Percentiles rank a stretch among this genome's conserved stretches.
These are phyloP conservation scores for Flueggea neowawraea DNA, from an alignment of 441 rosid species.

Conservation along the genomic window DNA sequence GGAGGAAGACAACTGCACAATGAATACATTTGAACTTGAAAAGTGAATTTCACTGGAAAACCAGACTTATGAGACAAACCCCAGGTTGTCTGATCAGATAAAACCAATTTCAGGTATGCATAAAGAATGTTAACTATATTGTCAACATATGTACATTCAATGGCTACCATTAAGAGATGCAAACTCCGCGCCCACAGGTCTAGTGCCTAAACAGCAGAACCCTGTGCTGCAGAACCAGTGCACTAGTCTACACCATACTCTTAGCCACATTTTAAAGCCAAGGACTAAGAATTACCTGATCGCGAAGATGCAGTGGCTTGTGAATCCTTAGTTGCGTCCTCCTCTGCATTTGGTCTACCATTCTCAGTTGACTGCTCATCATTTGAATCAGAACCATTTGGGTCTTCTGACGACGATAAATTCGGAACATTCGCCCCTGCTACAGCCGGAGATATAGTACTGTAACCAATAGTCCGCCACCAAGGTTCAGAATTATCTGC, in stretches of 20 bases:
- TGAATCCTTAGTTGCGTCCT: slow-evolving; percentile 54
- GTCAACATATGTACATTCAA: no score
- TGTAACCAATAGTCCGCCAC: slow-evolving; percentile 63
- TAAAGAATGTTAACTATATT: no score
- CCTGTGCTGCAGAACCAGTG: background rate
- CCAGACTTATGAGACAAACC: no score
- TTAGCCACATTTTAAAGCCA: background rate
- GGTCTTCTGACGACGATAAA: slow-evolving; percentile 56
- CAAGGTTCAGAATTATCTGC: slow-evolving; percentile 64
- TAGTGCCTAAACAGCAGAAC: no score
- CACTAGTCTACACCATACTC: background rate
- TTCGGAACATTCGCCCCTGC: slow-evolving; percentile 40
- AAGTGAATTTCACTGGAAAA: no score
- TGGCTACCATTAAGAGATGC: no score
- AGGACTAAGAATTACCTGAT: slow-evolving; percentile 39
- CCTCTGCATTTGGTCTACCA: slow-evolving; percentile 52
- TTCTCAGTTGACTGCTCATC: slow-evolving; percentile 59
- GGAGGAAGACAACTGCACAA: no score
- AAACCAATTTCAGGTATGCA: no score
- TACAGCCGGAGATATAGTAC: slow-evolving; percentile 33
- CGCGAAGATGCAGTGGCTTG: slow-evolving; percentile 58
- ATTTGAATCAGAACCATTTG: slow-evolving; percentile 64
- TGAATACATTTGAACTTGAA: no score
- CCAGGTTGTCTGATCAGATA: no score
- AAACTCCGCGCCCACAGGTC: no score